Evolutionary conservation across 257 asterid genomes (phyloP).

Genomic region (Ilex aquifolium): DNA sequence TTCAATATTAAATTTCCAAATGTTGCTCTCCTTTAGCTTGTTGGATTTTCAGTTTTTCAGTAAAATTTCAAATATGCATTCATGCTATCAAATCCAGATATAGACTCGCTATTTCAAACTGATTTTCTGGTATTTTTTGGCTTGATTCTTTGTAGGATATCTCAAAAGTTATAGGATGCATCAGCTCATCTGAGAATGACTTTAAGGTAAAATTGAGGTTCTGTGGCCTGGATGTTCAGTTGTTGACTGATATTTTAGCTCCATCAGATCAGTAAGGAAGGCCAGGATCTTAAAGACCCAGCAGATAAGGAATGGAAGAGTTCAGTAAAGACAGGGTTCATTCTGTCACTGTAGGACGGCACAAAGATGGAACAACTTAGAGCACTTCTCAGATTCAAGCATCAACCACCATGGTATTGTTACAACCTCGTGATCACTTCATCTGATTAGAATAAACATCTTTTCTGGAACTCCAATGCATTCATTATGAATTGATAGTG

Average conservation of each 20-base stretch:
- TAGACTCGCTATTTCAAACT: no score
- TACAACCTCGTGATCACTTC: background rate
- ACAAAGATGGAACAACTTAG: slow-evolving; percentile 30
- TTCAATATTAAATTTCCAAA: no score
- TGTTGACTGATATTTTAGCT: no score
- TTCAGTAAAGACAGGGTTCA: slow-evolving; percentile 23
- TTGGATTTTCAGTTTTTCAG: no score
- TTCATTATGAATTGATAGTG: no score
- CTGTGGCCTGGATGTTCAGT: no score
- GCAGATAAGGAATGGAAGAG: slow-evolving; percentile 39
- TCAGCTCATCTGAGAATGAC: no score
- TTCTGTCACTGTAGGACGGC: slow-evolving; percentile 29
- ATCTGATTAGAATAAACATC: background rate
- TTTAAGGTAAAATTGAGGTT: no score
- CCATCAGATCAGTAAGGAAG: background rate
- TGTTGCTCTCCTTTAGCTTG: no score
- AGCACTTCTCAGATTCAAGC: slow-evolving; percentile 37
- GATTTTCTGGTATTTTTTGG: slow-evolving; percentile 6
- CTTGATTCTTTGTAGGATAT: slow-evolving; percentile 11
- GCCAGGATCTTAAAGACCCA: background rate
- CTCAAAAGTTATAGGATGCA: slow-evolving; percentile 5
- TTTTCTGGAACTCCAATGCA: background rate
- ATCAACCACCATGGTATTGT: slow-evolving; percentile 36
- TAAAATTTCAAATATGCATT: no score
- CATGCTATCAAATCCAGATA: no score